These are phyloP conservation scores for Proteromonas lacertae DNA, from an alignment of 352 stramenopile genomes.

Conservation along the genomic window DNA sequence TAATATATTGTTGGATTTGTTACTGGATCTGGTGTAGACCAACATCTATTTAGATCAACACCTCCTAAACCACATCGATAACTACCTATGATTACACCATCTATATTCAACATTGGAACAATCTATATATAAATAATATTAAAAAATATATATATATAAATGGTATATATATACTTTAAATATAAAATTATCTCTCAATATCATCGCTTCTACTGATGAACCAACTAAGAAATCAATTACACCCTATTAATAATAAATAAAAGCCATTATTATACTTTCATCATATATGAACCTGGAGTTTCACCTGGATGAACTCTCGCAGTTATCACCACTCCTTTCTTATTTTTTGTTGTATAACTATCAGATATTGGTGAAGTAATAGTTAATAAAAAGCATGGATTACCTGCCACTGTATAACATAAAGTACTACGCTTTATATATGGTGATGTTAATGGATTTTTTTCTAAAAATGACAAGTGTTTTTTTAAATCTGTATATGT, in stretches of 20 bases:
- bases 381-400: slow-evolving; percentile 39
- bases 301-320: slow-evolving; percentile 46
- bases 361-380: too few relatives aligned
- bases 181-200: slow-evolving; percentile 24
- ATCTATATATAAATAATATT: slow-evolving; percentile 49
- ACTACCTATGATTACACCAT: slow-evolving; percentile 60
- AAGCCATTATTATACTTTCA: too few relatives aligned
- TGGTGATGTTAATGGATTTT: background rate
- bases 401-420: slow-evolving; percentile 35
- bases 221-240: too few relatives aligned
- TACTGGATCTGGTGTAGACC: slow-evolving; percentile 22
- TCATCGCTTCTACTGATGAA: background rate
- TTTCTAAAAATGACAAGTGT: slow-evolving; percentile 17
- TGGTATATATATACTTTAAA: slow-evolving; percentile 28
- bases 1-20: slow-evolving; percentile 45
- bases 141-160: slow-evolving; percentile 24
- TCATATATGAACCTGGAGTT: slow-evolving; percentile 54
- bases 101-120: slow-evolving; percentile 62
- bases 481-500: slow-evolving; percentile 32
- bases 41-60: slow-evolving; percentile 16
- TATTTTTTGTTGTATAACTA: too few relatives aligned
- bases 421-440: slow-evolving; percentile 13
- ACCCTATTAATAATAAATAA: too few relatives aligned
- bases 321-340: slow-evolving; percentile 1
- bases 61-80: slow-evolving; percentile 30